Conservation (phyloP, 139 green algal species). For the Monoraphidium neglectum region DNA sequence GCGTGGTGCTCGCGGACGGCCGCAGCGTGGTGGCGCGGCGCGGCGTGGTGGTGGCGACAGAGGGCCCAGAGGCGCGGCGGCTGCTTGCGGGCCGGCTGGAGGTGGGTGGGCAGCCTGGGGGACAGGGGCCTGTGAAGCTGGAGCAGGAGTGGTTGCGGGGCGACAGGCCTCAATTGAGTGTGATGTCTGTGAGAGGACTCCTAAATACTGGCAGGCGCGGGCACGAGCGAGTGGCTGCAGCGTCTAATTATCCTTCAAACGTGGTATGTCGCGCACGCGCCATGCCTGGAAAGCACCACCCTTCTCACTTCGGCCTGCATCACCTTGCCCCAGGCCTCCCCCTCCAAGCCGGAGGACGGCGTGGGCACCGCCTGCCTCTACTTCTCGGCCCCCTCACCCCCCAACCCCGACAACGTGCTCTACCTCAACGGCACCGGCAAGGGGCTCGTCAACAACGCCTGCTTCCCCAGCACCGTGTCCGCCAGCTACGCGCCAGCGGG, state of each 20-base stretch:
- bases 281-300: not conserved
- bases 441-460: conserved; percentile 94
- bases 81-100: conserved; percentile 68
- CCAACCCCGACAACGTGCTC: conserved; percentile 75
- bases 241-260: too few relatives aligned
- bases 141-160: too few relatives aligned
- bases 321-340: conserved; percentile 20
- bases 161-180: too few relatives aligned
- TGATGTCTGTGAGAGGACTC: too few relatives aligned
- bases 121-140: too few relatives aligned
- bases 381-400: conserved; percentile 59
- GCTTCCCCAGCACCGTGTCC: conserved; percentile 90
- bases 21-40: too few relatives aligned
- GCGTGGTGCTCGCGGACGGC: not conserved
- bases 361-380: conserved; percentile 93
- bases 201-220: too few relatives aligned
- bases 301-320: not conserved
- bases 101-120: too few relatives aligned
- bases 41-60: conserved; percentile 84
- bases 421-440: conserved; percentile 88
- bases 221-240: too few relatives aligned
- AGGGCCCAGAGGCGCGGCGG: conserved; percentile 69
- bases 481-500: conserved; percentile 87
- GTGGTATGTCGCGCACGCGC: too few relatives aligned
- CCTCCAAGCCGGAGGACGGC: conserved; percentile 56